Evolutionary conservation across 2,329 filamentous ascomycete genomes (phyloP).

Genomic region (Sarocladiaceae sp.): DNA sequence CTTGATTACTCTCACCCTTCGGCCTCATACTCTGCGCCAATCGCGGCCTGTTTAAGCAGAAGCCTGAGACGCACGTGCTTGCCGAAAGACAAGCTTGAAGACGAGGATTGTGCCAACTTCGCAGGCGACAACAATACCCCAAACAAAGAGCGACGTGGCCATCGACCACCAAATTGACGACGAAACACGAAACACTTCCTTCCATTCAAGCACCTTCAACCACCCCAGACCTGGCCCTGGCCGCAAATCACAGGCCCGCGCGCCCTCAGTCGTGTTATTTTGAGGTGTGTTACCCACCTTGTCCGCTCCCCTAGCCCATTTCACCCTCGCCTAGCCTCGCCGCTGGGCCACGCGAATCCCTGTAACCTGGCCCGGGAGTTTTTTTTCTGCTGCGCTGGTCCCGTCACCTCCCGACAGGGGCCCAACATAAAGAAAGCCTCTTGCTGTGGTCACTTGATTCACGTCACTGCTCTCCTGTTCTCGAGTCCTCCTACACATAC

Average conservation of each 20-base stretch:
- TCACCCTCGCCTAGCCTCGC: slow-evolving; percentile 7
- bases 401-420: slow-evolving; percentile 10
- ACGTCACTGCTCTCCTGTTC: slow-evolving; percentile 6
- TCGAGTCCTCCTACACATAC: neutral
- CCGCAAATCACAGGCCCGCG: slow-evolving; percentile 10
- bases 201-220: neutral
- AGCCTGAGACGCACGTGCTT: no score
- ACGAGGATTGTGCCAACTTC: no score
- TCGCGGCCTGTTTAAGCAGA: no score
- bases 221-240: slow-evolving; percentile 4
- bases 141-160: no score
- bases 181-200: slow-evolving; percentile 7
- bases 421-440: slow-evolving; percentile 9
- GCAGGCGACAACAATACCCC: no score
- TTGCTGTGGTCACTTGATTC: slow-evolving; percentile 2
- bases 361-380: slow-evolving; percentile 1
- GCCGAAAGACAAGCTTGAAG: no score
- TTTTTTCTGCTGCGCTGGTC: slow-evolving; percentile 6
- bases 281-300: slow-evolving; percentile 10
- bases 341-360: slow-evolving; percentile 8
- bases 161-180: neutral
- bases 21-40: no score
- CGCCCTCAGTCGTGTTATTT: slow-evolving; percentile 6
- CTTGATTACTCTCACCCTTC: no score
- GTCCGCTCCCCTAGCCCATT: slow-evolving; percentile 9